phyloP scores from a whole-genome alignment of 2,329 filamentous ascomycete genomes.

The Alternaria novae-zelandiae region DNA sequence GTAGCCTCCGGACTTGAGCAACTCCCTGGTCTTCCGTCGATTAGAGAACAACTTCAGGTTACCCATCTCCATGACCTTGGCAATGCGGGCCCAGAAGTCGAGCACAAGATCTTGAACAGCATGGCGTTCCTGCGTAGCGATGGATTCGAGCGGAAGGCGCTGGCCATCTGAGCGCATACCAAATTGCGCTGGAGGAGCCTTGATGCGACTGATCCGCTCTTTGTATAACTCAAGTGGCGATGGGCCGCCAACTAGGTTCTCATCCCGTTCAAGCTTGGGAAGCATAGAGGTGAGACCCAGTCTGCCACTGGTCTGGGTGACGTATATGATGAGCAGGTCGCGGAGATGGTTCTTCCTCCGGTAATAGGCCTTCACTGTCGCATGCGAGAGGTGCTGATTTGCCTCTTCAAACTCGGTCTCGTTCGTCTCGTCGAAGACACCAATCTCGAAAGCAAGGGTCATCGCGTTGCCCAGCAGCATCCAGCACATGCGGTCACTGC shows the following conservation, averaged over 20 bases:
- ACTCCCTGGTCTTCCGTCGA: slow-evolving; percentile 82
- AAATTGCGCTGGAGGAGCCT: slow-evolving; percentile 43
- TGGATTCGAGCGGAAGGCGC: slow-evolving; percentile 44
- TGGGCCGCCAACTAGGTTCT: slow-evolving; percentile 29
- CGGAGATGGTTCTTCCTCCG: slow-evolving; percentile 82
- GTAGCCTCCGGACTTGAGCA: slow-evolving; percentile 87
- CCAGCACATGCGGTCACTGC: slow-evolving; percentile 93
- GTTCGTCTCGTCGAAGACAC: slow-evolving; percentile 90
- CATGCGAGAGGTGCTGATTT: slow-evolving; percentile 48
- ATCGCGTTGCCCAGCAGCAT: slow-evolving; percentile 93
- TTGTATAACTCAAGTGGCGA: slow-evolving; percentile 45
- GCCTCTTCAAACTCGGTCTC: slow-evolving; percentile 63
- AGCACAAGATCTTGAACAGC: slow-evolving; percentile 63
- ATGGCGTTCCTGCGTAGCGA: slow-evolving; percentile 46
- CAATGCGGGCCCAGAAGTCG: slow-evolving; percentile 93
- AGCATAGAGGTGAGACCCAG: slow-evolving; percentile 95
- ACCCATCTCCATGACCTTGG: slow-evolving; percentile 87
- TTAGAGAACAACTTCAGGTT: slow-evolving; percentile 90
- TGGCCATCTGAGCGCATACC: slow-evolving; percentile 46
- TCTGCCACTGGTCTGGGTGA: slow-evolving; percentile 90
- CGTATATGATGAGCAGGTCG: slow-evolving; percentile 85
- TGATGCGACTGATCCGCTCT: slow-evolving; percentile 45
- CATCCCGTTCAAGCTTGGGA: slow-evolving; percentile 56
- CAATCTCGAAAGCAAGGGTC: slow-evolving; percentile 89
- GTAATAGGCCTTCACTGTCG: slow-evolving; percentile 76